Base-by-base conservation (phyloP, 1,284 basidiomycete species). In the Malassezia dermatis region DNA sequence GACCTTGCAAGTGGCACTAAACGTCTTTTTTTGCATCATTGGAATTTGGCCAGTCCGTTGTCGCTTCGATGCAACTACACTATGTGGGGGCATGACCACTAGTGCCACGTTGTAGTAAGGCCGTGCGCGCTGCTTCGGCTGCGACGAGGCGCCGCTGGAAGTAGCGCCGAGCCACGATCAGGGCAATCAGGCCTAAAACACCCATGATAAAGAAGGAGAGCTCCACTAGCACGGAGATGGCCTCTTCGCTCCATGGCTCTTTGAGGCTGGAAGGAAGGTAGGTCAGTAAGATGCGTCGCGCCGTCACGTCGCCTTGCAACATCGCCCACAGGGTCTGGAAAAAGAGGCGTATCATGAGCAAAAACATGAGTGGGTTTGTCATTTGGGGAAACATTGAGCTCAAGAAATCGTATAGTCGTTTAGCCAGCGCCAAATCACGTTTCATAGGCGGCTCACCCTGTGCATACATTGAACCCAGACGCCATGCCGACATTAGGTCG, bases 401-500 rank as follows among this genome's bases (percentile, higher is more conserved):
- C 12, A 39, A 88, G 55, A 84, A 77, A 75, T 98, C 94, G 73
- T 96, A 98, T 75, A 93, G 86, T 27, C 94, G 81, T 76, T 98
- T 99, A 0, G 94, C 94, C 15, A 98, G 82, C 75, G 94, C 86
- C 78, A 89, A 98, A 76, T 98, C 93, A 27, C 61, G 62, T 24
- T 61, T 30, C 26, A 86, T 83, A 0, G 96, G 88, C 4, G 94
- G 94, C 24, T 86, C 75, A 0, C 94, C 94, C 66, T 89, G 87
- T 77, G 98, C 93, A 75, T 96, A 95, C 89, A 98, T 94, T 86
- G 87, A 95, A 1, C 93, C 94, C 24, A 98, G 77, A 70, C 95
- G 95, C 90, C 91, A 98, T 23, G 21, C 19, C 8, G 53, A 30
- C 26, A 32, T 11, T 8, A 30, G 7, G 8, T 40, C 35, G 24